A percentile compares a stretch with the other conserved stretches of the same genome.
Conservation (phyloP, 2,329 filamentous ascomycete species). For the Diaporthe nobilis region DNA sequence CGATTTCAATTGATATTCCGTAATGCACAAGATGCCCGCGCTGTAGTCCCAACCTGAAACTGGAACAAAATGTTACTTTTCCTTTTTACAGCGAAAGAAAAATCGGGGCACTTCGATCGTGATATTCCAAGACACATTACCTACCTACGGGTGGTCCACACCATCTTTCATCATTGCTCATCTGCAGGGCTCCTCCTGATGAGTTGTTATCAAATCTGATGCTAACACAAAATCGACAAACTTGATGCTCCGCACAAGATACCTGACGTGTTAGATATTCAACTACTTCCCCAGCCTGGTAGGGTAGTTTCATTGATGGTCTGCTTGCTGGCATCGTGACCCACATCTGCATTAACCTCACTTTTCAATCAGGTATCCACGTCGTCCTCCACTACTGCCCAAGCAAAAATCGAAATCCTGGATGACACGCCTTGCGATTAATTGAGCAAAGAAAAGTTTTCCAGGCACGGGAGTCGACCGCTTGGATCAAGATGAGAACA, state of each 20-base stretch:
- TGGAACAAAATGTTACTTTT: too few species aligned
- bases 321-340: conserved; percentile 7
- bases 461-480: background rate
- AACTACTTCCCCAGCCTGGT: background rate
- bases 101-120: background rate
- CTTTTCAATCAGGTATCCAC: background rate
- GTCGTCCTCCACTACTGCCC: background rate
- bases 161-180: background rate
- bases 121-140: background rate
- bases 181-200: background rate
- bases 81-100: background rate
- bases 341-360: conserved; percentile 4
- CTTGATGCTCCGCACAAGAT: background rate
- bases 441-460: background rate
- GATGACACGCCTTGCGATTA: background rate
- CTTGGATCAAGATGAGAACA: background rate
- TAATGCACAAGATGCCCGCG: too few species aligned
- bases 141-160: too few species aligned
- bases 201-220: background rate
- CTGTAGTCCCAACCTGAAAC: too few species aligned
- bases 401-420: background rate
- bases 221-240: background rate
- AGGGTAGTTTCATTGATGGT: background rate
- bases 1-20: too few species aligned
- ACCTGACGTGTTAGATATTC: too few species aligned